Percentiles rank a stretch among this genome's conserved stretches.
These are phyloP conservation scores for Hypoxylon fuscum DNA, from an alignment of 495 filamentous ascomycete species.

Conservation along the genomic window DNA sequence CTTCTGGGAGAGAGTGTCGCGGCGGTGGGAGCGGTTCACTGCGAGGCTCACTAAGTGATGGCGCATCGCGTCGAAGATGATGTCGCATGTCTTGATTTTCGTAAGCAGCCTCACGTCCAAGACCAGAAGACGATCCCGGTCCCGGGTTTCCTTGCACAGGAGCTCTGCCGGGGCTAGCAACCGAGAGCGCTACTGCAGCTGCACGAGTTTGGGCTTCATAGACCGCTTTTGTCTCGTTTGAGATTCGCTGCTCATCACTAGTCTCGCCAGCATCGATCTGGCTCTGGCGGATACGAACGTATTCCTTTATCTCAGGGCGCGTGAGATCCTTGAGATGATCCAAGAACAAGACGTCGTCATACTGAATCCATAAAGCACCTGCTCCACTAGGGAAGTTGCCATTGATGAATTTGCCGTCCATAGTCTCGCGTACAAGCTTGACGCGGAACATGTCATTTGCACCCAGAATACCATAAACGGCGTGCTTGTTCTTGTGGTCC, in stretches of 20 bases:
- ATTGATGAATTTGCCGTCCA: slow-evolving; percentile 56
- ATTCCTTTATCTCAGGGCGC: slow-evolving; percentile 63
- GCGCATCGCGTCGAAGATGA: slow-evolving; percentile 38
- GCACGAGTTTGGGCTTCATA: slow-evolving; percentile 56
- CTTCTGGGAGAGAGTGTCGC: slow-evolving; percentile 36
- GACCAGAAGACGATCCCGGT: slow-evolving; percentile 5
- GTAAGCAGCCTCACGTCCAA: slow-evolving; percentile 20
- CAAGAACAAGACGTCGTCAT: slow-evolving; percentile 62
- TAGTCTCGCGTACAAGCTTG: slow-evolving; percentile 59
- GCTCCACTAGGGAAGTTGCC: slow-evolving; percentile 62
- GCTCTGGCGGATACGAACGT: slow-evolving; percentile 58
- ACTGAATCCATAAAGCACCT: slow-evolving; percentile 63
- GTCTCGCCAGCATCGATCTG: slow-evolving; percentile 58
- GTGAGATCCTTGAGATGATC: slow-evolving; percentile 53
- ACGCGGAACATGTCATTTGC: slow-evolving; percentile 63
- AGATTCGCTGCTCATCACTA: slow-evolving; percentile 48
- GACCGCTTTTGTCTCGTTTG: slow-evolving; percentile 59
- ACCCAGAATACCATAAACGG: slow-evolving; percentile 61
- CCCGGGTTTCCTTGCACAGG: slow-evolving; percentile 12
- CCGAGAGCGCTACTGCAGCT: slow-evolving; percentile 1
- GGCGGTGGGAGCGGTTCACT: slow-evolving; percentile 10
- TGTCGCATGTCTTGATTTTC: slow-evolving; percentile 44
- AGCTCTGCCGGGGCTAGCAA: slow-evolving; percentile 1
- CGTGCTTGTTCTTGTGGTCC: slow-evolving; percentile 55
- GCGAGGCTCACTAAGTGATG: slow-evolving; percentile 21